Evolutionary conservation across 176 grass and related monocot species (phyloP).

Genomic region (Alloteropsis semialata): DNA sequence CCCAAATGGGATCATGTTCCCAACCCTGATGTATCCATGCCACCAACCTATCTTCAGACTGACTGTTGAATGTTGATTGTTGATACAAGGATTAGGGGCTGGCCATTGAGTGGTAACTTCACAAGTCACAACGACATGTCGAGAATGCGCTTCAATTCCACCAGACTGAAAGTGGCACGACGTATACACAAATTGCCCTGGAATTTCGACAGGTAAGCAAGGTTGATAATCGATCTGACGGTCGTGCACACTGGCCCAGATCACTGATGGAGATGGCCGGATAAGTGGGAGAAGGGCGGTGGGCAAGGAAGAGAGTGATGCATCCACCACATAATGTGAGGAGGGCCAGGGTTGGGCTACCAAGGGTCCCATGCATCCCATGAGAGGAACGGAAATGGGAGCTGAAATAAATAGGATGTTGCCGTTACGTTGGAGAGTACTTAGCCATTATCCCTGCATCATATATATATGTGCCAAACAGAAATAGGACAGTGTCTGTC

Average conservation of each 20-base stretch:
- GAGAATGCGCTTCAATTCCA: neutral
- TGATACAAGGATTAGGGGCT: neutral
- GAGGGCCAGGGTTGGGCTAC: neutral
- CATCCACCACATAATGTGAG: constrained; percentile 32
- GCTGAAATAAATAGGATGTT: constrained; percentile 36
- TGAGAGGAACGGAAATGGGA: constrained; percentile 25
- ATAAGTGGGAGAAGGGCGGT: constrained; percentile 15
- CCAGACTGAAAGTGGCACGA: neutral
- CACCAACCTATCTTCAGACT: constrained; percentile 22
- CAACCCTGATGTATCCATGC: constrained; percentile 20
- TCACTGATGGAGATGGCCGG: neutral
- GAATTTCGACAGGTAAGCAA: neutral
- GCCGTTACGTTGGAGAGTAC: constrained; percentile 5
- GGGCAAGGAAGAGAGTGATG: constrained; percentile 28
- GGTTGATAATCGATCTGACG: neutral
- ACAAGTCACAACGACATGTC: neutral
- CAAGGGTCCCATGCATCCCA: constrained; percentile 37
- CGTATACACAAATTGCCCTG: neutral
- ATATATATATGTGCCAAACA: constrained; percentile 6
- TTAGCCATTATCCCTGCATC: constrained; percentile 20
- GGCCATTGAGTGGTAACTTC: neutral
- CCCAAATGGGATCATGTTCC: neutral
- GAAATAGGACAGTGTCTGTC: constrained; percentile 30
- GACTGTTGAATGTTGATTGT: no score
- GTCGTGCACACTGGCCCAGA: neutral